These are phyloP conservation scores for Sarocladiaceae sp. DNA, from an alignment of 2,329 filamentous ascomycete species.

Conservation along the genomic window DNA sequence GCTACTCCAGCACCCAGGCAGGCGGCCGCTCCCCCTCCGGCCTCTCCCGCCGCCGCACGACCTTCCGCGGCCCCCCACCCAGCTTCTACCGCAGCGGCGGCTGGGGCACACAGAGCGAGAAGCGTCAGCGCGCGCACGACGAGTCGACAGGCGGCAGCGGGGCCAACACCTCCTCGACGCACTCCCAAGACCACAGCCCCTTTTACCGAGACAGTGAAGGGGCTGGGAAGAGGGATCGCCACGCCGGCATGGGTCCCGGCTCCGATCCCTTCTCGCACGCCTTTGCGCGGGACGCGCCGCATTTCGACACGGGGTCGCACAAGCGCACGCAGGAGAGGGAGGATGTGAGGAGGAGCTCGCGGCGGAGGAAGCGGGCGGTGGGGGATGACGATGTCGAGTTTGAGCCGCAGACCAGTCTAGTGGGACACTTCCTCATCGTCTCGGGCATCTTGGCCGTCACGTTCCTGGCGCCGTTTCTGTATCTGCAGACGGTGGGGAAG, in stretches of 20 bases:
- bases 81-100: constrained; percentile 80
- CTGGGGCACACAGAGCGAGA: constrained; percentile 61
- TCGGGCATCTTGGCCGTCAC: constrained; percentile 39
- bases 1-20: constrained; percentile 52
- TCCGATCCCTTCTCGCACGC: constrained; percentile 36
- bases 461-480: constrained; percentile 36
- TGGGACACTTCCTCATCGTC: constrained; percentile 44
- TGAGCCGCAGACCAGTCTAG: constrained; percentile 34
- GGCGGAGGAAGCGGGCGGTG: constrained; percentile 27
- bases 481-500: constrained; percentile 31
- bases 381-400: constrained; percentile 30
- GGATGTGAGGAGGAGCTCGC: constrained; percentile 37
- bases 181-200: too few species aligned
- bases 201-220: too few species aligned
- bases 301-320: constrained; percentile 74
- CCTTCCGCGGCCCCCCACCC: constrained; percentile 81
- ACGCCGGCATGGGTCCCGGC: constrained; percentile 53
- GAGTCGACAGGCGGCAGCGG: constrained; percentile 25
- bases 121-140: constrained; percentile 49
- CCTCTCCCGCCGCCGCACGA: constrained; percentile 65
- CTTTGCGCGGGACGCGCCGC: constrained; percentile 52
- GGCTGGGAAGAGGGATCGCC: too few species aligned
- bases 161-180: neutral
- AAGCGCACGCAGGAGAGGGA: constrained; percentile 64
- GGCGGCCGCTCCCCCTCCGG: constrained; percentile 76